Evolutionary conservation across 108 stramenopile genomes (phyloP), one percentile per base, ranked within the genome.

Genomic region (Thalassiosira profunda): DNA sequence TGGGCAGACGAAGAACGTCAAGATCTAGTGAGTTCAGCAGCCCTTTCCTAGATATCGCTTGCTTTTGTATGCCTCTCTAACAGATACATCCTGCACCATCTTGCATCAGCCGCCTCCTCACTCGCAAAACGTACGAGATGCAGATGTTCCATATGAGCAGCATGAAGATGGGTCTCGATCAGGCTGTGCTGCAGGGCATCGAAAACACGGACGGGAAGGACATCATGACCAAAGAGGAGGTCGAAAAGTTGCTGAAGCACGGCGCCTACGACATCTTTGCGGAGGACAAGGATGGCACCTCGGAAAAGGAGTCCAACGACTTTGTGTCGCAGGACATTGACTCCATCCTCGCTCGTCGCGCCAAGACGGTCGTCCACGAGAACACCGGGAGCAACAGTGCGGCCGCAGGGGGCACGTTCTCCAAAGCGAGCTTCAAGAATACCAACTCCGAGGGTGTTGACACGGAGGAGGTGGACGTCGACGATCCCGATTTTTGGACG

Each of bases 81-180:
- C 33, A 59, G 24, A n/a, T 43, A 21, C 11, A 33, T 68, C 0
- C 18, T 33, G 17, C 1, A n/a, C n/a, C n/a, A n/a, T 37, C 23
- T 44, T 20, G 15, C 61, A 38, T 20, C 58, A 81, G 70, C 63
- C 94, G 98, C 14, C 84, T 99, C 28, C 81, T 99, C 17, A 97
- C 98, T 17, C 72, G 92, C 30, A 97, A 98, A 58, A 97, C 97
- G 7, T 99, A 99, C 72, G 99, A 99, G 76, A 66, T 74, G 80
- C 91, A 97, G 77, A 98, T 99, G 98, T 99, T 99, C 67, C 96
- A 99, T 70, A 84, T 88, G 82, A 96, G 95, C 31, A 89, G 89
- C 17, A 61, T 97, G 85, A 99, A 99, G 78, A 97, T 99, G 80
- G 98, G 98, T 43, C 84, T 99, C 12, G 99, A 99, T 58, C 95